phyloP scores from a whole-genome alignment of 805 yeast species.

The Jamesozyma spencerorum region DNA sequence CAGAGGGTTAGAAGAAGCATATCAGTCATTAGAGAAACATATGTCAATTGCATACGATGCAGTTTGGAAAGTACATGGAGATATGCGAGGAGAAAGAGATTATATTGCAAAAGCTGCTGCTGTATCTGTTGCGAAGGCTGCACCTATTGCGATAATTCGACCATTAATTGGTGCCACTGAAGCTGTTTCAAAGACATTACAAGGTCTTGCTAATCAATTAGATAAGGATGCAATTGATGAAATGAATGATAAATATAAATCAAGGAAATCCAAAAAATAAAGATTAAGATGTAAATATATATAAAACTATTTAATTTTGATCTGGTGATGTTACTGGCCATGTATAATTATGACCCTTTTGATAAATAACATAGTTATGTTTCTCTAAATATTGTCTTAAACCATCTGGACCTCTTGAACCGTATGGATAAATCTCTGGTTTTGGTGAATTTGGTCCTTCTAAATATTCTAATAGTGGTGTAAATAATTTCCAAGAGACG shows the following conservation, averaged over 20 bases:
- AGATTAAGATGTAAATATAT: background rate
- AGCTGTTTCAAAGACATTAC: slow-evolving; percentile 69
- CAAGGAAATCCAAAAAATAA: slow-evolving; percentile 4
- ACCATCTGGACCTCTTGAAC: slow-evolving; percentile 77
- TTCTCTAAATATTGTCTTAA: slow-evolving; percentile 51
- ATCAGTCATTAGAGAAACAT: slow-evolving; percentile 60
- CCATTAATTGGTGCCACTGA: slow-evolving; percentile 92
- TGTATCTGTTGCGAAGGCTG: slow-evolving; percentile 55
- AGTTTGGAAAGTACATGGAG: slow-evolving; percentile 48
- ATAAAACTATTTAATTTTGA: slow-evolving; percentile 1
- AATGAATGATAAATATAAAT: slow-evolving; percentile 59
- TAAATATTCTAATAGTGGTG: slow-evolving; percentile 75
- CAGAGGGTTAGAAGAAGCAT: slow-evolving; percentile 72
- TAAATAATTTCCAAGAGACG: slow-evolving; percentile 84
- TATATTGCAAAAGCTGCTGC: slow-evolving; percentile 61
- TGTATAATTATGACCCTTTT: slow-evolving; percentile 57
- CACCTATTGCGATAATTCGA: slow-evolving; percentile 72
- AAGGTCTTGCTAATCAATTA: slow-evolving; percentile 75
- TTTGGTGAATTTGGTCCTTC: slow-evolving; percentile 63
- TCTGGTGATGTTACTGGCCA: slow-evolving; percentile 77
- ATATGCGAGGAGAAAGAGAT: slow-evolving; percentile 30
- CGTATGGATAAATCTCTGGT: slow-evolving; percentile 71
- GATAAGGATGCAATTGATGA: slow-evolving; percentile 55
- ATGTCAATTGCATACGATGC: slow-evolving; percentile 57
- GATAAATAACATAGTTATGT: slow-evolving; percentile 62